Conservation (phyloP, 192 early-diverging fungal species). For the Paraglomus brasilianum region DNA sequence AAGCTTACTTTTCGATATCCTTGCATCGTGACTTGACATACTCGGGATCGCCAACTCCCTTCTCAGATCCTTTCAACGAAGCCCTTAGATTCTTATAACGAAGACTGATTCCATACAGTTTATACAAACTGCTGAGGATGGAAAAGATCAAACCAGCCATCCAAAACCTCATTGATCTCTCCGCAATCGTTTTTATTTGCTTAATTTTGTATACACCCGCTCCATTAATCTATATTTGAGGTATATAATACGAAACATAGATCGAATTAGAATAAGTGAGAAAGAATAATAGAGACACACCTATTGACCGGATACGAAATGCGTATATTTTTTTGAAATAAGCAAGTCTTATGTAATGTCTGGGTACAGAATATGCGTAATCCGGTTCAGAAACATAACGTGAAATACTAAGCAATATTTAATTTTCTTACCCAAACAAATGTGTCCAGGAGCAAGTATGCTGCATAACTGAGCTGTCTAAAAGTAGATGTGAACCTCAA, state of each 20-base stretch:
- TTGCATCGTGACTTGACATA: conserved; percentile 43
- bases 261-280: neutral
- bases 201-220: conserved; percentile 61
- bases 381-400: conserved; percentile 1
- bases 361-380: neutral
- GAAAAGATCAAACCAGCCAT: conserved; percentile 60
- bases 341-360: neutral
- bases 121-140: conserved; percentile 63
- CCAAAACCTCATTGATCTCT: conserved; percentile 66
- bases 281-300: neutral
- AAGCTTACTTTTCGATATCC: conserved; percentile 48
- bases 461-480: conserved; percentile 58
- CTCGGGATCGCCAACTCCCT: conserved; percentile 36
- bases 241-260: neutral
- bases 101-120: conserved; percentile 55
- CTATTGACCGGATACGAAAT: neutral
- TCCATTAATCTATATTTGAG: conserved; percentile 48
- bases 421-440: conserved; percentile 58
- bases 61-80: conserved; percentile 29
- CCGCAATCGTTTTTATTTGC: conserved; percentile 61
- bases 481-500: conserved; percentile 49
- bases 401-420: neutral
- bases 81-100: conserved; percentile 39
- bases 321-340: neutral
- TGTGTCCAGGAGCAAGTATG: conserved; percentile 63